These are phyloP conservation scores for Pseudonectria buxi DNA, from an alignment of 2,329 filamentous ascomycete genomes.

Conservation along the genomic window DNA sequence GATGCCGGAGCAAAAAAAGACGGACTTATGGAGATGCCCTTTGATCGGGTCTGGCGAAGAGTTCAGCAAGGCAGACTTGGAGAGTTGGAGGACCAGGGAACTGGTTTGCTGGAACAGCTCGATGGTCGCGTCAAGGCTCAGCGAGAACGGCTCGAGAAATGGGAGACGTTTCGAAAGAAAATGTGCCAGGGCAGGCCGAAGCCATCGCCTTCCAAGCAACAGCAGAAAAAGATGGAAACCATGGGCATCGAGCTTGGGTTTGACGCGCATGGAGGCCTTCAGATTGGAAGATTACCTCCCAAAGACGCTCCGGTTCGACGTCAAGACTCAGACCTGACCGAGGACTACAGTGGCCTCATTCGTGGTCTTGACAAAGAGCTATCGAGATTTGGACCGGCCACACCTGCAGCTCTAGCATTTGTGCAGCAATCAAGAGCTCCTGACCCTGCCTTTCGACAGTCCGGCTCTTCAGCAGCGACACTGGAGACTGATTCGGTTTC, in stretches of 20 bases:
- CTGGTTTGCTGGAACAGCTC: conserved; percentile 62
- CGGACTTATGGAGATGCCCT: conserved; percentile 57
- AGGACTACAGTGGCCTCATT: conserved; percentile 40
- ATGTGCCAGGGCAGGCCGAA: conserved; percentile 32
- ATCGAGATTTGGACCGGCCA: conserved; percentile 17
- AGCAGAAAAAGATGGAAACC: conserved; percentile 15
- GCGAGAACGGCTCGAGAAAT: conserved; percentile 60
- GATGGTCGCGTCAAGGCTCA: conserved; percentile 62
- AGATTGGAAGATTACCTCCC: conserved; percentile 30
- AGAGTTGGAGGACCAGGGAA: conserved; percentile 46
- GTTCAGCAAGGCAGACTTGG: conserved; percentile 53
- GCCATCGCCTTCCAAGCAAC: conserved; percentile 18
- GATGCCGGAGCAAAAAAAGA: conserved; percentile 52
- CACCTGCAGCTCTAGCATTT: conserved; percentile 13
- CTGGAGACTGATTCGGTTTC: conserved; percentile 33
- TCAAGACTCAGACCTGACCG: conserved; percentile 22
- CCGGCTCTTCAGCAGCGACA: conserved; percentile 1
- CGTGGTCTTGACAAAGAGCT: conserved; percentile 36
- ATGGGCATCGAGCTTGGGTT: conserved; percentile 49
- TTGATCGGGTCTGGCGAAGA: conserved; percentile 64
- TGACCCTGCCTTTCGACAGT: not conserved
- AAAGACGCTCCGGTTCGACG: conserved; percentile 17
- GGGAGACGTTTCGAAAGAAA: conserved; percentile 59
- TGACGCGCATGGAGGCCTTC: conserved; percentile 42
- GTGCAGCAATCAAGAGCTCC: conserved; percentile 11